phyloP scores from a whole-genome alignment of 2,329 filamentous ascomycete species.

The Torrubiellomyces zombiae region DNA sequence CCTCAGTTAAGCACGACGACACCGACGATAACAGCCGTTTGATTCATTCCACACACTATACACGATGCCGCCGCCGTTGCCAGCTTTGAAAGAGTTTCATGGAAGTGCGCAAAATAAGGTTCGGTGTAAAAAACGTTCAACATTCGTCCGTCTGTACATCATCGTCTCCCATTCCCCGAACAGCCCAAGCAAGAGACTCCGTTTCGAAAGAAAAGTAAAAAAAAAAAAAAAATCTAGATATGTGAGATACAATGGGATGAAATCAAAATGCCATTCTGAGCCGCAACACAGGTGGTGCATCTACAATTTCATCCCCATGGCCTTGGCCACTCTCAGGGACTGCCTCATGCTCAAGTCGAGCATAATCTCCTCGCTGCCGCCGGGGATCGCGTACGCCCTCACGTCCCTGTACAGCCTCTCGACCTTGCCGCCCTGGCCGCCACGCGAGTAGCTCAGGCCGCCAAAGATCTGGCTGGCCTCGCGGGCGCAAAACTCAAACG shows the following conservation, averaged over 20 bases:
- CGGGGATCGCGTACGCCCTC: slow-evolving; percentile 87
- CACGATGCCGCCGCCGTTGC: no score
- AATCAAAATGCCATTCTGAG: not conserved
- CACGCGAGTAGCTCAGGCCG: slow-evolving; percentile 77
- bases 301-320: slow-evolving; percentile 90
- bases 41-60: no score
- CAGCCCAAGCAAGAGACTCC: no score
- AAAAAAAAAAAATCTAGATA: no score
- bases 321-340: slow-evolving; percentile 73
- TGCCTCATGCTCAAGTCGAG: slow-evolving; percentile 89
- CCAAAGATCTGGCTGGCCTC: slow-evolving; percentile 97
- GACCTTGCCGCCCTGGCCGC: slow-evolving; percentile 88
- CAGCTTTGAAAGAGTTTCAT: no score
- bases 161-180: no score
- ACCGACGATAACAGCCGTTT: no score
- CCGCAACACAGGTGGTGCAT: not conserved
- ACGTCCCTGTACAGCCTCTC: slow-evolving; percentile 93
- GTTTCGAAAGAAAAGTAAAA: no score
- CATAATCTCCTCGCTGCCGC: slow-evolving; percentile 97
- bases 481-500: slow-evolving; percentile 93
- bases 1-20: no score
- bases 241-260: not conserved
- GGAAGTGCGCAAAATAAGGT: no score
- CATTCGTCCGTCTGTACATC: no score
- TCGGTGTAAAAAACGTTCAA: not conserved